Conservation (phyloP, 495 filamentous ascomycete species). For the Podospora pseudocomata region DNA sequence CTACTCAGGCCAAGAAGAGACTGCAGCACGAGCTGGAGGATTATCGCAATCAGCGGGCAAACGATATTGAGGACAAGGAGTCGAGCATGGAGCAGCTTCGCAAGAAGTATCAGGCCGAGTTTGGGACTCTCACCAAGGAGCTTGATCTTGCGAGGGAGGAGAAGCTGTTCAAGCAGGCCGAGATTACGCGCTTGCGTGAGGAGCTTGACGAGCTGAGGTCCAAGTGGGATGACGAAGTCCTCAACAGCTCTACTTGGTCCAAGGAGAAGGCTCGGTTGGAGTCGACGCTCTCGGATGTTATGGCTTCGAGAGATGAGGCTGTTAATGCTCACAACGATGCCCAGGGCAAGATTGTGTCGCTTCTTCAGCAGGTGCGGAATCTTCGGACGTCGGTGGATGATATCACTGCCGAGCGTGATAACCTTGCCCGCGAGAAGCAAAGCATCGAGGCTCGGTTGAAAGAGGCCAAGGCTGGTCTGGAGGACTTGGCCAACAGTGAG, state of each 20-base stretch:
- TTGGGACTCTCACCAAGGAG: slow-evolving; percentile 82
- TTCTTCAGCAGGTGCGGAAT: slow-evolving; percentile 86
- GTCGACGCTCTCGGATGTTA: slow-evolving; percentile 83
- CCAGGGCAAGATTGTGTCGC: slow-evolving; percentile 81
- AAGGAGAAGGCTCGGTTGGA: slow-evolving; percentile 96
- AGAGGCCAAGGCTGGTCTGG: slow-evolving; percentile 87
- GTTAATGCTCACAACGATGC: slow-evolving; percentile 91
- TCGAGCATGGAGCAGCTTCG: slow-evolving; percentile 94
- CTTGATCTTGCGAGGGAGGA: slow-evolving; percentile 92
- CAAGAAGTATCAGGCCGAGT: slow-evolving; percentile 94
- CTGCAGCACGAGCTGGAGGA: slow-evolving; percentile 98
- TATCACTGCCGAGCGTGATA: slow-evolving; percentile 77
- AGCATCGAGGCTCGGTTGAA: slow-evolving; percentile 80
- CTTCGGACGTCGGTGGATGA: slow-evolving; percentile 85
- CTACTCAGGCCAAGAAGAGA: slow-evolving; percentile 86
- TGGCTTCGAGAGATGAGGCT: slow-evolving; percentile 86
- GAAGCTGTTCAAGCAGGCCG: slow-evolving; percentile 56
- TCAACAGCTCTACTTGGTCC: slow-evolving; percentile 96
- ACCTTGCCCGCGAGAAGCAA: slow-evolving; percentile 83
- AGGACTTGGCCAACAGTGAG: slow-evolving; percentile 82
- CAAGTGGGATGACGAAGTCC: slow-evolving; percentile 98
- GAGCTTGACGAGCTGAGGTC: slow-evolving; percentile 91
- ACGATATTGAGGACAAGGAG: slow-evolving; percentile 96
- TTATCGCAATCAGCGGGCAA: slow-evolving; percentile 89
- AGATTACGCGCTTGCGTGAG: slow-evolving; percentile 76